Percentiles rank a stretch among this genome's conserved stretches.
phyloP scores from a whole-genome alignment of 2,329 filamentous ascomycete species.

The Trichophyton rubrum region DNA sequence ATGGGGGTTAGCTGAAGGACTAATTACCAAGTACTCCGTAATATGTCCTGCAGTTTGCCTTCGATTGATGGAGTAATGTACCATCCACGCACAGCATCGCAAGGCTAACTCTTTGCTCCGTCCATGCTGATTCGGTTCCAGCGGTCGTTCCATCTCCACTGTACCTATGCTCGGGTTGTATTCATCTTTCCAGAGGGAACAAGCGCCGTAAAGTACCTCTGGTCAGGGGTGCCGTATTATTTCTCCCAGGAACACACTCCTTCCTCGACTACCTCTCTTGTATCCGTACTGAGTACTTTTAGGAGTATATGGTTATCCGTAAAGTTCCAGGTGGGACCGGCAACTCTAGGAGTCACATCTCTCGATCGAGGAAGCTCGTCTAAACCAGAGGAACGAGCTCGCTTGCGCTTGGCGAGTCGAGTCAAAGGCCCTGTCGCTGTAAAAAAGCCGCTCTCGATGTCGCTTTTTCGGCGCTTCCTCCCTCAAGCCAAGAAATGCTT shows the following conservation, averaged over 20 bases:
- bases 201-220: background rate
- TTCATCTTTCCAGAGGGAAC: background rate
- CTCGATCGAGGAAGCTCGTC: background rate
- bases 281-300: background rate
- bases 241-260: background rate
- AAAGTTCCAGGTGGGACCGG: background rate
- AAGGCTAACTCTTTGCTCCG: background rate
- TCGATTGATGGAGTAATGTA: background rate
- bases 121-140: background rate
- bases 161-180: background rate
- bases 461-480: background rate
- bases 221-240: background rate
- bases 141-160: background rate
- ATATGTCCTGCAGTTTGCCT: background rate
- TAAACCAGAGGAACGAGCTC: background rate
- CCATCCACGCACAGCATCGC: background rate
- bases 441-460: background rate
- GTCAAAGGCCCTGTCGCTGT: background rate
- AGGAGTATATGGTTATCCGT: background rate
- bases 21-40: background rate
- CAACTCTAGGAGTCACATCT: background rate
- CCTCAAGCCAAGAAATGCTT: background rate
- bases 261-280: background rate
- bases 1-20: background rate
- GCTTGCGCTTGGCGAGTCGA: background rate